Base-by-base conservation (phyloP, 2,329 filamentous ascomycete genomes). In the Curvularia lunata region DNA sequence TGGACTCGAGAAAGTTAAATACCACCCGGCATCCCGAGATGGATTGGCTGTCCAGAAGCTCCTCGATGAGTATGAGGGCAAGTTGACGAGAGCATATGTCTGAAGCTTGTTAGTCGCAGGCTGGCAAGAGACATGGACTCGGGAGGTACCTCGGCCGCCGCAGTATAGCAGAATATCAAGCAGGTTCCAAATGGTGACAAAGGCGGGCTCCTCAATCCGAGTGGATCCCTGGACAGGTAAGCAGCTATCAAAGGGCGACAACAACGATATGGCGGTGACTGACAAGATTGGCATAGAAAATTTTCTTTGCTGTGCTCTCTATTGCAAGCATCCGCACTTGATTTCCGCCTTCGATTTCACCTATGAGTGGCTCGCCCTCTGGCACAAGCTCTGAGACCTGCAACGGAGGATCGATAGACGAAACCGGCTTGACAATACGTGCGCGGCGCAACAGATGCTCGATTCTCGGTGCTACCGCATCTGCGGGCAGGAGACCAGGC, bases 1-100 rank as follows among this genome's bases (percentile, higher is more conserved):
- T 86, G 21, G 95, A 97, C 75, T 99, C 96, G 42, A 99, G 85
- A 70, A 93, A 99, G 73, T 96, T 92, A 73, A 99, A 98, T 13
- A 98, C 90, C 60, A 86, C 91, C 59, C 92, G 88, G 74, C 95
- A 99, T 30, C 91, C 93, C 23, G 92, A 86, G 41, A 97, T 96
- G 0, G 93, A 97, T 76, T 99, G 94, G 71, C 92, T 97, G 76
- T 99, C 96, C 25, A 99, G 84, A 1, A 99, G 85, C 77, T 98
- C 95, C 75, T 99, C 95, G 19, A 97, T 88, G 16, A 99, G 86
- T 85, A 91, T 93, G 70, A 97, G 92, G 7, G 95, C 84, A 8
- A 99, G 82, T 18, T 90, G 90, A 0, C 91, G 87, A 63, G 97
- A 92, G 66, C 86, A 88, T 67, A 85, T 71, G 10, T 77, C 80